Percentiles rank a stretch among this genome's conserved stretches.
Conservation (phyloP, 2,329 filamentous ascomycete genomes). For the Colletotrichum sidae region DNA sequence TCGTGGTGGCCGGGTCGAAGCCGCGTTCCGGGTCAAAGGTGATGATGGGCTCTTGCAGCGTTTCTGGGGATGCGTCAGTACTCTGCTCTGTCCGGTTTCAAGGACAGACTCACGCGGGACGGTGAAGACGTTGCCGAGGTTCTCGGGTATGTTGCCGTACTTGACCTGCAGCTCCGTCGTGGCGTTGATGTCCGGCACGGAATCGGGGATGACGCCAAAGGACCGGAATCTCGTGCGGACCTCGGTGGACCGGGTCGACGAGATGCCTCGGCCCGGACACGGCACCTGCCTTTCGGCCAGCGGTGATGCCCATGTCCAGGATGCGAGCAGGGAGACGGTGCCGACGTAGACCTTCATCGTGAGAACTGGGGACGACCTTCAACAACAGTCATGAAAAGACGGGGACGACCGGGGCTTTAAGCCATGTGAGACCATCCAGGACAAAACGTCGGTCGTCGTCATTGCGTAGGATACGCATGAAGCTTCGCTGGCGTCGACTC, state of each 20-base stretch:
- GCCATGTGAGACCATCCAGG: too few relatives aligned
- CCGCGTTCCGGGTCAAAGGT: not conserved
- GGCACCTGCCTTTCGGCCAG: not conserved
- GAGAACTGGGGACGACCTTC: not conserved
- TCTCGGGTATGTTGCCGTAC: constrained; percentile 12
- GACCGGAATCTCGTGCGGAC: not conserved
- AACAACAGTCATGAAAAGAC: too few relatives aligned
- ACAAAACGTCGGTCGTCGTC: too few relatives aligned
- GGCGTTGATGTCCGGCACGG: not conserved
- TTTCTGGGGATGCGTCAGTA: not conserved
- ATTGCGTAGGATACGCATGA: too few relatives aligned
- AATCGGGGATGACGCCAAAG: not conserved
- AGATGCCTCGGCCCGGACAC: not conserved
- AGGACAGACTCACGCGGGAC: not conserved
- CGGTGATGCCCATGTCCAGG: not conserved
- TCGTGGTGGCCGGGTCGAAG: not conserved
- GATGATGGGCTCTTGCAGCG: constrained; percentile 3
- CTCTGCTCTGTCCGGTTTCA: not conserved
- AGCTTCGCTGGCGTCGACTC: too few relatives aligned
- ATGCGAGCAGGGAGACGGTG: not conserved
- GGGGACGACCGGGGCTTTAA: too few relatives aligned
- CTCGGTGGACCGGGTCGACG: not conserved
- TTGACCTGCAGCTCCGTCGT: not conserved
- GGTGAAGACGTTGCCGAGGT: constrained; percentile 7
- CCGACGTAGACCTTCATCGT: not conserved